Conservation (phyloP, 2,329 filamentous ascomycete species). For the Arachnopeziza araneosa region DNA sequence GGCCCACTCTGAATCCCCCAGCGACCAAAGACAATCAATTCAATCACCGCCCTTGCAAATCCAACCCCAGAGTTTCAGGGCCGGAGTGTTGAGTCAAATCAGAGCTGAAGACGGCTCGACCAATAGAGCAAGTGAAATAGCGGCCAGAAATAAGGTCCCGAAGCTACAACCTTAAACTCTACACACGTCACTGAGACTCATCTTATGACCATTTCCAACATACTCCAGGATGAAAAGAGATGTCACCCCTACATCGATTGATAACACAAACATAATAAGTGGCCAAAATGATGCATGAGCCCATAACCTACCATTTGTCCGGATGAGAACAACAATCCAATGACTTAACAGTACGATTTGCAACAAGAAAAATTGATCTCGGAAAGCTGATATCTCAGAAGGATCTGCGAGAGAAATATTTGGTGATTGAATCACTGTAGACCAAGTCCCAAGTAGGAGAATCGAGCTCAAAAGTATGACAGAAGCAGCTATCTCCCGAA, state of each 20-base stretch:
- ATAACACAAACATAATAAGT: not conserved
- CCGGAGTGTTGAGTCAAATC: not conserved
- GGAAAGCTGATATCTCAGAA: not conserved
- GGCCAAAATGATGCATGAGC: not conserved
- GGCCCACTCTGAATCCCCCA: not conserved
- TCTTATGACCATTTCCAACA: not conserved
- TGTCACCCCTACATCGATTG: not conserved
- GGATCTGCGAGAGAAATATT: not conserved
- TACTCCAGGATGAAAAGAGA: not conserved
- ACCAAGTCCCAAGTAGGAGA: not conserved
- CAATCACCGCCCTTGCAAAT: not conserved
- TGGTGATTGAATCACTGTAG: not conserved
- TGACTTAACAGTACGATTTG: not conserved
- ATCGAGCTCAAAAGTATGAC: too few relatives aligned
- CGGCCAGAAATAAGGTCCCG: not conserved
- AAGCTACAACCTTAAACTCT: not conserved
- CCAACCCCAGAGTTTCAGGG: too few relatives aligned
- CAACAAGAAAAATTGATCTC: not conserved
- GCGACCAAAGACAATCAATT: not conserved
- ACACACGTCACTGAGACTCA: not conserved
- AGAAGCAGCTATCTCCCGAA: too few relatives aligned
- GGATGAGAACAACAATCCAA: not conserved
- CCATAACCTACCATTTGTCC: not conserved
- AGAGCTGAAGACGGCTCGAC: not conserved
- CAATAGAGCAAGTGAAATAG: not conserved